Evolutionary conservation across 306 rosid genomes (phyloP).

Genomic region (Lotus japonicus): DNA sequence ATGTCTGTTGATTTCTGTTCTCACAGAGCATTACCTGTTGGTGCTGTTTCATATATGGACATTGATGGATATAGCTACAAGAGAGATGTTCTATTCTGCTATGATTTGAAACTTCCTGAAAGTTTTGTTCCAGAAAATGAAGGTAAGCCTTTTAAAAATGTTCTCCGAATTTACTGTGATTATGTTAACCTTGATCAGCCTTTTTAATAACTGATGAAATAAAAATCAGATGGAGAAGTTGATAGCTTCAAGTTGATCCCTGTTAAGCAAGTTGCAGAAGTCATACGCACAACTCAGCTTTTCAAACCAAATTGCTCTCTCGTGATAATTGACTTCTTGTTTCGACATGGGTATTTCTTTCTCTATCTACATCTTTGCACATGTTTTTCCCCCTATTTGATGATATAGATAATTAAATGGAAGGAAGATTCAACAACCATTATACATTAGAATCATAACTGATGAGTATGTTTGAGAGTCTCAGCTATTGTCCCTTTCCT

Average conservation of each 20-base stretch:
- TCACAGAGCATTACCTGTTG: constrained; percentile 63
- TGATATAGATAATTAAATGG: neutral
- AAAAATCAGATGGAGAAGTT: constrained; percentile 77
- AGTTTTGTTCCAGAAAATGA: constrained; percentile 67
- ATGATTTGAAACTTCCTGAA: constrained; percentile 79
- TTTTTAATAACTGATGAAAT: constrained; percentile 10
- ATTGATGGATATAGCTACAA: constrained; percentile 65
- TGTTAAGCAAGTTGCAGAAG: constrained; percentile 53
- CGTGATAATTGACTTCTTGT: constrained; percentile 66
- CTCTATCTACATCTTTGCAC: neutral
- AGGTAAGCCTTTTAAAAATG: constrained; percentile 35
- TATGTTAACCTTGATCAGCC: neutral
- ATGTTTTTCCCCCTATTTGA: neutral
- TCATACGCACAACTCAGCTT: constrained; percentile 49
- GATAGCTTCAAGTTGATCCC: constrained; percentile 80
- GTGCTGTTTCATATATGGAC: constrained; percentile 81
- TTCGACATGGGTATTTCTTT: constrained; percentile 69
- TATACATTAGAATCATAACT: no score
- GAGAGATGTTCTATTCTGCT: constrained; percentile 80
- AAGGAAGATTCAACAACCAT: neutral
- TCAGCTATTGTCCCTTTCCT: no score
- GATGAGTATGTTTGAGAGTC: no score
- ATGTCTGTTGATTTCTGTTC: constrained; percentile 25
- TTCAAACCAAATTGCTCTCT: constrained; percentile 77
- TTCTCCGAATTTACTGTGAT: neutral